Base-by-base conservation (phyloP, 176 grass and related monocot species). In the Phragmites australis region DNA sequence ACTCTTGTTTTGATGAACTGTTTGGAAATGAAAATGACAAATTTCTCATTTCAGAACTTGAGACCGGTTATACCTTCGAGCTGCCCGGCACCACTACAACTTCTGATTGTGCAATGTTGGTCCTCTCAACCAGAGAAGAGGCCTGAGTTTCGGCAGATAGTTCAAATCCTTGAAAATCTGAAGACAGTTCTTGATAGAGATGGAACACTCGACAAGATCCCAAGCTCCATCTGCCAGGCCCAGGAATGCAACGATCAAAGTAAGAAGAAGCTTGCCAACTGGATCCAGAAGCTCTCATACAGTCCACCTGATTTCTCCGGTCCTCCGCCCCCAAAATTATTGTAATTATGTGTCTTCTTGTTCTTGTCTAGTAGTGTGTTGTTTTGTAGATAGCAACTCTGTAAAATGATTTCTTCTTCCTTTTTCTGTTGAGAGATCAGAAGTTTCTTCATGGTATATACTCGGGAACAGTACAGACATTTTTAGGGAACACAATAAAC, bases 31-130 rank as follows among this genome's bases (percentile, higher is more conserved):
- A 62, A 55, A 45, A 3, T 89, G 47, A 90, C 58, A 50, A 31
- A 1, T 27, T 58, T 56, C 72, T 18, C 31, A 21, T 94, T 88
- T 83, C 81, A 99, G 97, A 93, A 99, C 55, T 80, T 99, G 88
- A 88, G 97, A 72, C 97, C 93, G 0, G 46, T 37, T 75, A 82
- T 99, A 82, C 97, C 97, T 66, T 74, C 63, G 0, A 78, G 74
- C 44, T 99, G 97, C 74, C 83, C 97, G 1, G 56, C 81, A 37
- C 88, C 76, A 44, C 37, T 99, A 61, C 68, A 55, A 79, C 65
- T 79, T 59, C 71, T 99, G 60, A 93, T 99, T 31, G 88, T 91
- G 82, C 97, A 95, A 84, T 99, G 97, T 25, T 99, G 97, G 97
- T 67, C 84, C 27, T 75, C 10, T 72, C 76, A 79, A 54, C 79